phyloP scores from a whole-genome alignment of 257 asterid species.

The Solanum sejunctum region DNA sequence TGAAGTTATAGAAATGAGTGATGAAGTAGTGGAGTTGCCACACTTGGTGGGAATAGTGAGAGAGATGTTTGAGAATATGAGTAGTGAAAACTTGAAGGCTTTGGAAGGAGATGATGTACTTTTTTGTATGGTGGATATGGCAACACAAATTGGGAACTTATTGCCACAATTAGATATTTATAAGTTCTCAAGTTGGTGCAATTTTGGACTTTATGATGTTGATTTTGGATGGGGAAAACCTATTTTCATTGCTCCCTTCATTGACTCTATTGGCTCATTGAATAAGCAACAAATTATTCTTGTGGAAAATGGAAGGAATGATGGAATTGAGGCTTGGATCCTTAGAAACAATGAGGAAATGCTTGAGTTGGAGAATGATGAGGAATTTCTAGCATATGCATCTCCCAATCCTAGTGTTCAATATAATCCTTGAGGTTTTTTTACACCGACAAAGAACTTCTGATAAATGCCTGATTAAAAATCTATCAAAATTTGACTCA shows the following conservation, averaged over 20 bases:
- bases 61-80: neutral
- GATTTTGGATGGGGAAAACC: constrained; percentile 1
- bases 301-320: neutral
- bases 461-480: neutral
- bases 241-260: neutral
- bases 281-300: neutral
- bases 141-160: neutral
- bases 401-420: neutral
- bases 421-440: neutral
- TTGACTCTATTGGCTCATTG: neutral
- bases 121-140: neutral
- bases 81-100: neutral
- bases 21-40: neutral
- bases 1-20: neutral
- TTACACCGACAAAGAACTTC: too few species aligned
- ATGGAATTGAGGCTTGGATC: neutral
- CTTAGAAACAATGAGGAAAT: neutral
- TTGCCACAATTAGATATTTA: neutral
- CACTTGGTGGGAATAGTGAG: neutral
- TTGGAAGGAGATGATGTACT: neutral
- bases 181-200: neutral
- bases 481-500: neutral
- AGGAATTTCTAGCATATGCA: neutral
- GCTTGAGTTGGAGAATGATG: neutral
- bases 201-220: neutral